Base-by-base conservation (phyloP, 345 rosid genomes). In the Linum usitatissimum region DNA sequence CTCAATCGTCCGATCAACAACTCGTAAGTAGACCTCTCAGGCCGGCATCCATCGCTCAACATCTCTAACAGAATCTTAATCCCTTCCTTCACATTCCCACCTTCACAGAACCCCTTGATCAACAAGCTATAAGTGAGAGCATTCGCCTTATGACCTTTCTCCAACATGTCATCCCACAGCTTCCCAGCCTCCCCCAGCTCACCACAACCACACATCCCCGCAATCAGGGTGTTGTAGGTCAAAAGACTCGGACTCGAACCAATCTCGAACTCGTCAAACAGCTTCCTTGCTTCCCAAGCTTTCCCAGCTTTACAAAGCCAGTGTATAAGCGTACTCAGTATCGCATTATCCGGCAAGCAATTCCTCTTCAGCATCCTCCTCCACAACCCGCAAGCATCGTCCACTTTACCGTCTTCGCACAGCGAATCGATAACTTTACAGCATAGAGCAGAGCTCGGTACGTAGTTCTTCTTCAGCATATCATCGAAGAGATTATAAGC, bases 111-210 rank as follows among this genome's bases (percentile, higher is more conserved):
- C 1, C 96, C 92, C 57, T 77, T 80, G 21, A 91, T 85, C 78
- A 91, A 69, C 73, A 83, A 76, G 60, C 80, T 86, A 68, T 83
- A 85, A 0, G 92, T 82, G 57, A 91, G 85, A 45, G 88, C 95
- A 73, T 82, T 89, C 0, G 91, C 95, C 70, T 64, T 75, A 60
- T 82, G 77, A 10, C 83, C 81, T 71, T 82, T 91, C 77, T 91
- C 96, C 59, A 82, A 78, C 98, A 91, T 91, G 53, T 82, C 81
- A 67, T 91, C 96, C 96, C 98, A 86, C 69, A 91, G 60, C 63
- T 71, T 77, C 67, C 87, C 92, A 0, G 85, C 91, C 74, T 88
- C 89, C 10, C 70, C 76, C 73, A 91, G 68, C 71, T 84, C 87
- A 0, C 86, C 89, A 36, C 67, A 73, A 74, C 89, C 95, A 63